phyloP scores from a whole-genome alignment of 208 protist species.

The Acanthamoeba castellanii region DNA sequence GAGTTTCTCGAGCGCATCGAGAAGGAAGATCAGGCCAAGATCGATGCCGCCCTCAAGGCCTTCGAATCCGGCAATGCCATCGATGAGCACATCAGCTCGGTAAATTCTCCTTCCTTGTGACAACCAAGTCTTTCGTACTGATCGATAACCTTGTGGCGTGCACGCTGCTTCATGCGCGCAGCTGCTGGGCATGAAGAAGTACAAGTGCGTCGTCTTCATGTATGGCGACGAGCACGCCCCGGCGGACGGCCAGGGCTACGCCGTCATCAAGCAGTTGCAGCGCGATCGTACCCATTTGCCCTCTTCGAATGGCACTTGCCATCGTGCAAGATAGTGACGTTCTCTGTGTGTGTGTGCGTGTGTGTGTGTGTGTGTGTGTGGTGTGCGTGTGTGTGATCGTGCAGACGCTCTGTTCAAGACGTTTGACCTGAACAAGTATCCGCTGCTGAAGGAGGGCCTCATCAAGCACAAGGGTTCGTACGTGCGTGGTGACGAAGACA shows the following conservation, averaged over 20 bases:
- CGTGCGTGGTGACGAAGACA: constrained; percentile 16
- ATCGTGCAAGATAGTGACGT: background rate
- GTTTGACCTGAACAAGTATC: constrained; percentile 63
- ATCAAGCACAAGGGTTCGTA: constrained; percentile 51
- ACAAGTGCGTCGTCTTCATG: constrained; percentile 72
- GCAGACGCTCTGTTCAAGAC: constrained; percentile 63
- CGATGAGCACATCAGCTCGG: constrained; percentile 30
- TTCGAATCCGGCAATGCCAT: constrained; percentile 24
- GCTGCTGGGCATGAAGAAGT: constrained; percentile 63
- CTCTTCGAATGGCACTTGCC: background rate
- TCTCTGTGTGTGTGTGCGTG: background rate
- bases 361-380: background rate
- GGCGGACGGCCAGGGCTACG: background rate
- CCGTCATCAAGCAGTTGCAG: constrained; percentile 41
- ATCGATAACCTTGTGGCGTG: background rate
- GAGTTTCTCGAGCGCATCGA: constrained; percentile 43
- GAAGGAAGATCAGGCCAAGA: constrained; percentile 66
- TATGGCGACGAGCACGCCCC: constrained; percentile 12
- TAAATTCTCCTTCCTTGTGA: background rate
- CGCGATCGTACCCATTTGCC: background rate
- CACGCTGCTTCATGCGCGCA: background rate
- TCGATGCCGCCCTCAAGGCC: constrained; percentile 62
- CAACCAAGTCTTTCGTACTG: background rate
- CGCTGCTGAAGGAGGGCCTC: constrained; percentile 37
- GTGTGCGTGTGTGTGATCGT: background rate